Evolutionary conservation across 164 flowering plant genomes (phyloP).

Genomic region (Nymphaea colorata): DNA sequence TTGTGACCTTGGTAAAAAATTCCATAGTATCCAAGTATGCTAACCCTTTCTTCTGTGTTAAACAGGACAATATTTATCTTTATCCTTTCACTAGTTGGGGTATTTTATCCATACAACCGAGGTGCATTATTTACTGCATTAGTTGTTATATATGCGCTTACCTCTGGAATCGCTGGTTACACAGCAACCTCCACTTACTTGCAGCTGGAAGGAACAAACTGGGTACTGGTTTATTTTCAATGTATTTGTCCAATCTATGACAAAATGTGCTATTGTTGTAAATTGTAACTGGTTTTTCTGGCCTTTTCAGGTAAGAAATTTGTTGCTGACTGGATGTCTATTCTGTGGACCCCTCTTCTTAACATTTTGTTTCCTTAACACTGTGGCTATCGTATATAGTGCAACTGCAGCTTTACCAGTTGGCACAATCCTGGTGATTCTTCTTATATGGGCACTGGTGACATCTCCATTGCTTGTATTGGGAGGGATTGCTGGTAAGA

Average conservation of each 20-base stretch:
- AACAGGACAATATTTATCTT: conserved; percentile 20
- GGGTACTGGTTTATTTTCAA: conserved; percentile 9
- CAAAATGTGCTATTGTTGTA: background rate
- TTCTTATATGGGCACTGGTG: conserved; percentile 22
- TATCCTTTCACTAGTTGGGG: conserved; percentile 21
- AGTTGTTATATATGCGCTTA: conserved; percentile 24
- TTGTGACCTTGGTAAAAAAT: background rate
- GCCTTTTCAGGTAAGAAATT: conserved; percentile 15
- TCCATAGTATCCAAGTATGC: background rate
- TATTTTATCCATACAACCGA: conserved; percentile 23
- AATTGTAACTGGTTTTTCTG: background rate
- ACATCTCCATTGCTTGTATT: conserved; percentile 22
- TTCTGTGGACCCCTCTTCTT: conserved; percentile 22
- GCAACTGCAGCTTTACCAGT: conserved; percentile 26
- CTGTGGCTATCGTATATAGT: conserved; percentile 21
- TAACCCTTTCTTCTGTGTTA: background rate
- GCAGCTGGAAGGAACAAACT: conserved; percentile 23
- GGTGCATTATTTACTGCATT: conserved; percentile 24
- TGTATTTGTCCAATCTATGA: background rate
- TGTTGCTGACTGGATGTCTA: conserved; percentile 18
- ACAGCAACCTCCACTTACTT: conserved; percentile 17
- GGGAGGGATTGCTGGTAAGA: conserved; percentile 25
- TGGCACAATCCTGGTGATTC: conserved; percentile 23
- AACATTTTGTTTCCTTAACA: conserved; percentile 22
- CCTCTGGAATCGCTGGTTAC: conserved; percentile 25